Percentiles rank a stretch among this genome's conserved stretches.
phyloP scores from a whole-genome alignment of 345 rosid genomes.

The Linum lewisii region DNA sequence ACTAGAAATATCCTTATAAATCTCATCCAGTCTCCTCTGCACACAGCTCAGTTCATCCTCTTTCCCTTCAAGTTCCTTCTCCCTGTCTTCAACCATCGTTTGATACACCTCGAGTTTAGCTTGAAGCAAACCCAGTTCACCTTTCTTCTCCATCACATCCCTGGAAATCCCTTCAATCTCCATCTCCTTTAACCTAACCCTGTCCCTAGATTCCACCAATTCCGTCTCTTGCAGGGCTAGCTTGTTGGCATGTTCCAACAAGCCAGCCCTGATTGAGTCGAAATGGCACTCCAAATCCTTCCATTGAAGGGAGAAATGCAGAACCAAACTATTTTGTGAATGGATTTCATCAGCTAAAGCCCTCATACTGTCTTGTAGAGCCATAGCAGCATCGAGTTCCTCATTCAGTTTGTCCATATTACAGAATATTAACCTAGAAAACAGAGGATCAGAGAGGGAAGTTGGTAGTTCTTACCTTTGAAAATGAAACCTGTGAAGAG shows the following conservation, averaged over 20 bases:
- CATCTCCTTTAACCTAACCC: not conserved
- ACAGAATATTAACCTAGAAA: too few species aligned
- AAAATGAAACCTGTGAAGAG: too few species aligned
- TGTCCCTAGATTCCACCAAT: not conserved
- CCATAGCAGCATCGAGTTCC: conserved; percentile 5
- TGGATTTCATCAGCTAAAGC: conserved; percentile 14
- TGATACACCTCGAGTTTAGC: not conserved
- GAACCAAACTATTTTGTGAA: conserved; percentile 17
- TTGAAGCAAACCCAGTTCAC: conserved; percentile 6
- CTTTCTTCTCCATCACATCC: conserved; percentile 7
- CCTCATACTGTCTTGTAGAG: conserved; percentile 14
- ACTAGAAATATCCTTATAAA: too few species aligned
- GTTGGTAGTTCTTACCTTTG: too few species aligned
- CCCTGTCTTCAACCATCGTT: too few species aligned
- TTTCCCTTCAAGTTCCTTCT: not conserved
- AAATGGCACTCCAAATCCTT: conserved; percentile 24
- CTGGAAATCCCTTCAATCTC: conserved; percentile 1
- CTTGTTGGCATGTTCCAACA: not conserved
- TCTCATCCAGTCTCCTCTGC: too few species aligned
- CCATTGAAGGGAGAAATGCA: conserved; percentile 22
- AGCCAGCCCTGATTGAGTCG: conserved; percentile 1
- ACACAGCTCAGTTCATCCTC: too few species aligned
- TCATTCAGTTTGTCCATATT: conserved; percentile 7
- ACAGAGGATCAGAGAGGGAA: too few species aligned
- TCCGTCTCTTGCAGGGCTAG: conserved; percentile 11